A percentile compares a stretch with the other conserved stretches of the same genome.
These are phyloP conservation scores for Phellopilus nigrolimitatus DNA, from an alignment of 1,284 basidiomycete genomes.

Conservation along the genomic window DNA sequence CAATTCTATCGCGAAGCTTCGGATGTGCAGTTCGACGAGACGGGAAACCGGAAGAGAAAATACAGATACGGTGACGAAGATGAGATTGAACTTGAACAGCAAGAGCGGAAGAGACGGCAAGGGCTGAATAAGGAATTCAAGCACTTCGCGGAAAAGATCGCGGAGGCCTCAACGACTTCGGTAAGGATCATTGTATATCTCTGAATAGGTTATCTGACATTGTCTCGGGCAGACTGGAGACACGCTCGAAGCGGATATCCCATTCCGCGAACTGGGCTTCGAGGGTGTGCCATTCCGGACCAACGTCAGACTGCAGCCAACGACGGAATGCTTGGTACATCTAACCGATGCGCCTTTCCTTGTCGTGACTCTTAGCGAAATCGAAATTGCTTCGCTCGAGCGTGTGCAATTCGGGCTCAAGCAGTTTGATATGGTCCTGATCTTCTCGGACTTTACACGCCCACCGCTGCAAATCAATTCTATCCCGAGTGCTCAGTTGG, in stretches of 20 bases:
- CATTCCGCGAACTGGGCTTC: conserved; percentile 96
- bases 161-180: conserved; percentile 75
- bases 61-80: conserved; percentile 98
- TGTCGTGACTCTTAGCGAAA: conserved; percentile 90
- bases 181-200: conserved; percentile 37
- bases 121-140: conserved; percentile 96
- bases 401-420: conserved; percentile 96
- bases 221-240: conserved; percentile 60
- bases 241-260: conserved; percentile 90
- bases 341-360: conserved; percentile 95
- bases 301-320: conserved; percentile 92
- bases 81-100: conserved; percentile 98
- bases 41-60: conserved; percentile 97
- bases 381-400: conserved; percentile 96
- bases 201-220: conserved; percentile 18
- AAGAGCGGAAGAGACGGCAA: conserved; percentile 86
- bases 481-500: conserved; percentile 85
- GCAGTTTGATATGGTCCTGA: conserved; percentile 96
- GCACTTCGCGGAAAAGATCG: conserved; percentile 88
- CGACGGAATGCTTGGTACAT: conserved; percentile 95
- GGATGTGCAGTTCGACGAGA: conserved; percentile 98
- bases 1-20: conserved; percentile 99
- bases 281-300: conserved; percentile 96
- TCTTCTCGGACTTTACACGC: conserved; percentile 95
- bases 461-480: conserved; percentile 92